Evolutionary conservation across 2,329 filamentous ascomycete genomes (phyloP), one percentile per base, ranked within the genome.

Genomic region (Knufia petricola): DNA sequence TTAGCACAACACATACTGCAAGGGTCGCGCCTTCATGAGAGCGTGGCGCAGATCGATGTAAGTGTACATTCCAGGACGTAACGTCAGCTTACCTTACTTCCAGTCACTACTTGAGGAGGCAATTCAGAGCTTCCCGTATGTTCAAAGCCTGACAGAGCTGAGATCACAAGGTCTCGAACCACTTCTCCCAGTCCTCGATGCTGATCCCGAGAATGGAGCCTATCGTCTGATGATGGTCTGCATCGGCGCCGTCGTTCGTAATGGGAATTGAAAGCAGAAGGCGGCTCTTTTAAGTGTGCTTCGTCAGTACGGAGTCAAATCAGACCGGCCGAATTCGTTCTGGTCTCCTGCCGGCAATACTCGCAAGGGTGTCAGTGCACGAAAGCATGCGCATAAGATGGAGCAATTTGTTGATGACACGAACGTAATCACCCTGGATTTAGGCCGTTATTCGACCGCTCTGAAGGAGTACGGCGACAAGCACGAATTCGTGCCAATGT

Each of bases 381-480:
- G 34, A 37, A 20, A 37, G 17, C 17, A 37, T 37, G 13, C 34
- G 34, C 34, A 37, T n/a, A 37, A 37, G 34, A 20, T 37, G 13
- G 34, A 37, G 34, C 34, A 37, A 20, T 37, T 37, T 37, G 34
- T 37, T 37, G 34, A 37, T 20, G 34, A 37, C 13, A 37, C 17
- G 7, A 37, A 37, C 17, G 17, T 20, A 15, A 15, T n/a, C n/a
- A 15, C 34, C 13, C 17, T 20, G 34, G 34, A 37, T 20, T 20
- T 37, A n/a, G 34, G 34, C 13, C 34, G 21, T 12, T 41, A 41
- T 41, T 6, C 38, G 15, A 41, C 21, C 12, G 21, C 21, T 20
- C 38, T 24, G 38, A 41, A 41, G 21, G 38, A 41, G 38, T 21
- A 41, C 15, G 21, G 17, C 21, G 38, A 41, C 17, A 20, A 41